phyloP scores from a whole-genome alignment of 208 protist species.

The Endotrypanum monterogeii region DNA sequence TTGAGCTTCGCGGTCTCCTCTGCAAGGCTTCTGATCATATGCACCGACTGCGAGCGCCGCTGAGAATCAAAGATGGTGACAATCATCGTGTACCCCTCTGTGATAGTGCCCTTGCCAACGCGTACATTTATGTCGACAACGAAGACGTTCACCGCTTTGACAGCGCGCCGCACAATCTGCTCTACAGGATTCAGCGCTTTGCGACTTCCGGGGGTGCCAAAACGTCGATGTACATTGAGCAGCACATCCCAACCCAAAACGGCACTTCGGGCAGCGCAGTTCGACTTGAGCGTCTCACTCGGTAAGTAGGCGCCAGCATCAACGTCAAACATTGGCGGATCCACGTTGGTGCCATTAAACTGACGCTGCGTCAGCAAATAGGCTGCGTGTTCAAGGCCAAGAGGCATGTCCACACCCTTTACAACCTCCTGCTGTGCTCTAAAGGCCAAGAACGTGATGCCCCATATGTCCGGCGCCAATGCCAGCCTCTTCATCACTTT shows the following conservation, averaged over 20 bases:
- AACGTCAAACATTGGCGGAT: slow-evolving; percentile 66
- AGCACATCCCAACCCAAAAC: slow-evolving; percentile 79
- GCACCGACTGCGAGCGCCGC: slow-evolving; percentile 73
- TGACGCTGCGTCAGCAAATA: slow-evolving; percentile 65
- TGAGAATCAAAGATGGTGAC: slow-evolving; percentile 92
- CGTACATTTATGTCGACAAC: slow-evolving; percentile 89
- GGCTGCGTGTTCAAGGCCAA: slow-evolving; percentile 76
- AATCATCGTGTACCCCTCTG: slow-evolving; percentile 91
- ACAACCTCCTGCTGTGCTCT: slow-evolving; percentile 85
- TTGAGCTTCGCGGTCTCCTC: slow-evolving; percentile 86
- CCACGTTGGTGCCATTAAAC: slow-evolving; percentile 44
- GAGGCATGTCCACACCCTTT: slow-evolving; percentile 64
- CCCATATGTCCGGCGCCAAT: slow-evolving; percentile 77
- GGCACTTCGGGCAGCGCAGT: slow-evolving; percentile 52
- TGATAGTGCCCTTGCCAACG: slow-evolving; percentile 86
- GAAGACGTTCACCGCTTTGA: slow-evolving; percentile 91
- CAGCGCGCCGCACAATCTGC: slow-evolving; percentile 86
- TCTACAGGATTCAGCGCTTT: slow-evolving; percentile 87
- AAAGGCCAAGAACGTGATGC: slow-evolving; percentile 81
- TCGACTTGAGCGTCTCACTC: slow-evolving; percentile 17
- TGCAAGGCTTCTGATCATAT: slow-evolving; percentile 89
- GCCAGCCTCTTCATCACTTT: slow-evolving; percentile 76
- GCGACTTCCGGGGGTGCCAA: slow-evolving; percentile 83
- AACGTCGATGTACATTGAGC: slow-evolving; percentile 83
- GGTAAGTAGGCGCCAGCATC: slow-evolving; percentile 40